Evolutionary conservation across 768 basidiomycete species (phyloP), one percentile per base, ranked within the genome.

Genomic region (Favolaschia claudopus): DNA sequence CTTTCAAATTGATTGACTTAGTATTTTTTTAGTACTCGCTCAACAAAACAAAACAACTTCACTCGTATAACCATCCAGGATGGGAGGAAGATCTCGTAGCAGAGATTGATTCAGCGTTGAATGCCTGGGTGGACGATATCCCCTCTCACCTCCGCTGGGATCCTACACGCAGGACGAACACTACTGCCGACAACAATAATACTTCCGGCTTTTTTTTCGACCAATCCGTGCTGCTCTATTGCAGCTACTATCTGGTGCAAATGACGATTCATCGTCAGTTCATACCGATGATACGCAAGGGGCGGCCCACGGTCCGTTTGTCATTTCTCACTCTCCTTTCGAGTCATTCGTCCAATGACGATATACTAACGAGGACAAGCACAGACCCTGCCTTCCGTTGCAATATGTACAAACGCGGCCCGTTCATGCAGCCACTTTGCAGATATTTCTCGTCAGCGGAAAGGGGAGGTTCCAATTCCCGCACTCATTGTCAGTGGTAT

Each of bases 361-460:
- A 27, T n/a, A 29, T 14, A 12, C 27, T n/a, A n/a, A n/a, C n/a
- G n/a, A n/a, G n/a, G 15, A 22, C 5, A 8, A 4, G 2, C 5
- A 17, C 27, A 49, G 57, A 67, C 72, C 0, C 80, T 89, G 37
- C 88, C 89, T 74, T 67, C 91, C 0, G 78, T 95, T 29, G 90
- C 91, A 0, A 93, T 95, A 49, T 94, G 92, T 71, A 87, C 89
- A 12, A 95, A 93, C 61, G 87, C 93, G 1, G 91, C 93, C 1
- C 81, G 92, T 6, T 91, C 89, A 1, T 88, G 85, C 61, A 84
- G 84, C 29, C 90, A 89, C 67, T 82, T 95, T 22, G 71, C 90
- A 22, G 91, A 93, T 72, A 60, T 75, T 36, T 76, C 77, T 58
- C 69, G 77, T 1, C 50, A 71, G 64, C 58, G 72, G 74, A n/a